Base-by-base conservation (phyloP, 768 basidiomycete genomes). In the Russula foetens region DNA sequence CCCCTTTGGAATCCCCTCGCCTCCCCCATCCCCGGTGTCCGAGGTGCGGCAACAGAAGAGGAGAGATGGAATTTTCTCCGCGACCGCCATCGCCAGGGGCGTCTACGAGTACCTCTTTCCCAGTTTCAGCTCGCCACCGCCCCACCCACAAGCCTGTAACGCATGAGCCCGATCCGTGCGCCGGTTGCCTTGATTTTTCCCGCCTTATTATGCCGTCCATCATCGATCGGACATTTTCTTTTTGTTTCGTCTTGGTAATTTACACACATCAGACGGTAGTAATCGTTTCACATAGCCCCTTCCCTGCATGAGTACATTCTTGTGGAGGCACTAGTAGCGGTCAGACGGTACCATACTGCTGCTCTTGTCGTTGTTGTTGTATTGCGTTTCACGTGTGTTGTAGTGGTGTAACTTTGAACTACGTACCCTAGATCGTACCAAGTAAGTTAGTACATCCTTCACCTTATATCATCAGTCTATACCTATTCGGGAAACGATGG, bases 21-120 rank as follows among this genome's bases (percentile, higher is more conserved):
- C 33, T 45, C 53, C 53, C 1, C 28, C 51, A 8, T 56, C 26
- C 14, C 55, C 53, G 7, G 15, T 29, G 12, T 3, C 24, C 26
- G 15, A 11, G 14, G 4, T 8, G 1, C 46, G 15, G 14, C 33
- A 4, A 23, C n/a, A 29, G 38, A 24, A 46, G n/a, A 23, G 15
- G 35, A 9, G 3, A 4, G 51, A 41, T 39, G 1, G 46, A 2
- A 12, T 15, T 0, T 54, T 51, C 47, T 60, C 52, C 17, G 21
- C 23, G 19, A 24, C 52, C 1, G 41, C 48, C 7, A n/a, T 55
- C n/a, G 49, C 19, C 23, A 64, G 47, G 38, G 46, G 21, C 11
- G 19, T 60, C 3, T 47, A 56, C 21, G 26, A 58, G 43, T 60
- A 64, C 12, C 26, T 64, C 3, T 59, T 54, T 48, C 21, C 50